These are phyloP conservation scores for Zanthoxylum bungeanum DNA, from an alignment of 345 rosid genomes.

Conservation along the genomic window DNA sequence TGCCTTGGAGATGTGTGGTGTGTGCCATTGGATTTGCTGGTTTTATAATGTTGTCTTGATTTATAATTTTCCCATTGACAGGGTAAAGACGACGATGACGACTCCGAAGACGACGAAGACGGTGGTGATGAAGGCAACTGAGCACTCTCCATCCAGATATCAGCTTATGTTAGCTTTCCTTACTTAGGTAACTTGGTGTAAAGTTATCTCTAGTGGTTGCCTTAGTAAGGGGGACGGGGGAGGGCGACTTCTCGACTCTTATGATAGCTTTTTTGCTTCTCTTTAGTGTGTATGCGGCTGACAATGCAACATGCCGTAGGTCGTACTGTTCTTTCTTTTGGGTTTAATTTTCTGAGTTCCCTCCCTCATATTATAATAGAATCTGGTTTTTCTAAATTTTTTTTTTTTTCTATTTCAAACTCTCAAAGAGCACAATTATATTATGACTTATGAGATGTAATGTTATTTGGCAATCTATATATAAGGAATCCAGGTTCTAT, in stretches of 20 bases:
- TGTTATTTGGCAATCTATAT: neutral
- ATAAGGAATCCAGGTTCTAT: neutral
- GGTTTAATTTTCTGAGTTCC: conserved; percentile 16
- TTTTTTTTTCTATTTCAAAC: neutral
- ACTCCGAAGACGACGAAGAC: conserved; percentile 44
- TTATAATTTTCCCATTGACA: conserved; percentile 19
- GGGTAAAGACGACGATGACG: conserved; percentile 57
- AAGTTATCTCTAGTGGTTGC: conserved; percentile 34
- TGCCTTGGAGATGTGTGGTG: neutral
- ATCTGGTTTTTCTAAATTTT: neutral
- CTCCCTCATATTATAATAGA: conserved; percentile 17
- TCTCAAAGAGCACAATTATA: neutral
- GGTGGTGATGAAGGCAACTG: conserved; percentile 32
- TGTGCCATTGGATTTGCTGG: neutral
- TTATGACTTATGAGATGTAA: conserved; percentile 13
- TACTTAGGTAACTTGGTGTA: conserved; percentile 26
- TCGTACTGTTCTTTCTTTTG: conserved; percentile 9
- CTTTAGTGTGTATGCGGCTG: conserved; percentile 22
- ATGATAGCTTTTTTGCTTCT: conserved; percentile 15
- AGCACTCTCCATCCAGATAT: neutral
- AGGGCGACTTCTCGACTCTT: conserved; percentile 22
- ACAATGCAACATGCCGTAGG: conserved; percentile 10
- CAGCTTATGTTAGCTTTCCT: conserved; percentile 5
- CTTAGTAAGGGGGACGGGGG: conserved; percentile 23
- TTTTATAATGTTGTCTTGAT: neutral